A percentile compares a stretch with the other conserved stretches of the same genome.
Evolutionary conservation across 2,329 filamentous ascomycete species (phyloP).

Genomic region (Monosporascus sp.): DNA sequence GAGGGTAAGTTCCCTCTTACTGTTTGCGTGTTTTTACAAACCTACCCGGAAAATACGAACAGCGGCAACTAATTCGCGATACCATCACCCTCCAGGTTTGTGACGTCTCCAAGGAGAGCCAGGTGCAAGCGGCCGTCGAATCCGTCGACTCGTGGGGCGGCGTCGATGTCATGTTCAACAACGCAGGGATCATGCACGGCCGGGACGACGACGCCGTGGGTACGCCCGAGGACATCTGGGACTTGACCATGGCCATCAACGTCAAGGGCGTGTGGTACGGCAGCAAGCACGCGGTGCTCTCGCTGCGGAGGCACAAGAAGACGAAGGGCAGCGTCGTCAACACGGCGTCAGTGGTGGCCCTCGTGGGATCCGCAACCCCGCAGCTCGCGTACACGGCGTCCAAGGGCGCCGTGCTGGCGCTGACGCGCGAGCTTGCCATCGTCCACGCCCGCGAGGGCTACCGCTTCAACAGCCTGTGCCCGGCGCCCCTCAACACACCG

Average conservation of each 20-base stretch:
- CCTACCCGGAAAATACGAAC: neutral
- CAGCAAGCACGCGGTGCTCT: slow-evolving; percentile 82
- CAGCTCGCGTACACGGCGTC: slow-evolving; percentile 91
- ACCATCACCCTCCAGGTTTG: slow-evolving; percentile 36
- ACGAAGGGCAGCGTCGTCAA: slow-evolving; percentile 80
- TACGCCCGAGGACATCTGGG: slow-evolving; percentile 89
- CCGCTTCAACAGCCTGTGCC: slow-evolving; percentile 87
- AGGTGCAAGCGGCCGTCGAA: slow-evolving; percentile 71
- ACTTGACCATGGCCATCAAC: slow-evolving; percentile 88
- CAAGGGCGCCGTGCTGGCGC: slow-evolving; percentile 85
- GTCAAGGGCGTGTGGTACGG: slow-evolving; percentile 99
- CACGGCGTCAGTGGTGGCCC: slow-evolving; percentile 81
- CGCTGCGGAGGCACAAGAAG: slow-evolving; percentile 76
- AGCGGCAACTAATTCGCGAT: slow-evolving; percentile 8
- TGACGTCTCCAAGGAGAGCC: slow-evolving; percentile 81
- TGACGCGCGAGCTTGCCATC: slow-evolving; percentile 87
- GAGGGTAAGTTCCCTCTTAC: slow-evolving; percentile 29
- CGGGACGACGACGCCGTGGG: slow-evolving; percentile 73
- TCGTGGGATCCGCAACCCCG: slow-evolving; percentile 81
- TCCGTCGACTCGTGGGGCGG: slow-evolving; percentile 79
- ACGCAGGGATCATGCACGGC: slow-evolving; percentile 93
- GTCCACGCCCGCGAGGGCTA: slow-evolving; percentile 85
- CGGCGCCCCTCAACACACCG: slow-evolving; percentile 86
- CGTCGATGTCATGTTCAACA: slow-evolving; percentile 92
- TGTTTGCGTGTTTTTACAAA: neutral